A percentile compares a stretch with the other conserved stretches of the same genome.
Conservation (phyloP, 345 rosid species). For the Passiflora organensis region DNA sequence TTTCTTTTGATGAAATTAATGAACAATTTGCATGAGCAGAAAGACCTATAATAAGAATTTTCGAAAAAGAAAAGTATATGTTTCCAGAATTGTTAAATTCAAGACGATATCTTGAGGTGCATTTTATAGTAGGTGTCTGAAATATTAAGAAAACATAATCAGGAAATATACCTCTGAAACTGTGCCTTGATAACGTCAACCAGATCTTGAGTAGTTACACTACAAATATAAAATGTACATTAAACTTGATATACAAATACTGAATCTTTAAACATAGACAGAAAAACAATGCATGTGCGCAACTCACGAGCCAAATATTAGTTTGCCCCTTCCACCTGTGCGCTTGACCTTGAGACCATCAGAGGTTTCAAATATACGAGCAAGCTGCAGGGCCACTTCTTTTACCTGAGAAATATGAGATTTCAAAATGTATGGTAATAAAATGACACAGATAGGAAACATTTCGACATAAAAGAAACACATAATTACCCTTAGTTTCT, state of each 20-base stretch:
- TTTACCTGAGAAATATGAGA: constrained; percentile 51
- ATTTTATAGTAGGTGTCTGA: not conserved
- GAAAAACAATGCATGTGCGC: constrained; percentile 4
- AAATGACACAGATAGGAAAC: not conserved
- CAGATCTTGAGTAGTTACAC: constrained; percentile 92
- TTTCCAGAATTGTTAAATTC: too few species aligned
- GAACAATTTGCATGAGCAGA: not conserved
- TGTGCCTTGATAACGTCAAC: constrained; percentile 91
- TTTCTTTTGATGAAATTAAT: not conserved
- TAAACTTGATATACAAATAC: constrained; percentile 10
- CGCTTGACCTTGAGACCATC: constrained; percentile 97
- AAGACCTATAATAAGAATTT: not conserved
- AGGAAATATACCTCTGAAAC: constrained; percentile 63
- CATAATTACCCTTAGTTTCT: constrained; percentile 69
- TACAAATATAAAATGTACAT: constrained; percentile 27
- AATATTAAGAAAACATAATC: not conserved
- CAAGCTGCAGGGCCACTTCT: constrained; percentile 91
- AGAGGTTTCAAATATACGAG: constrained; percentile 69
- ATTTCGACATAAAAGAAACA: not conserved
- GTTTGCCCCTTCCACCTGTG: constrained; percentile 88
- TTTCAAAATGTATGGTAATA: not conserved
- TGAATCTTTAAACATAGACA: not conserved
- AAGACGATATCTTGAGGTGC: not conserved
- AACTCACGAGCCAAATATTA: constrained; percentile 81
- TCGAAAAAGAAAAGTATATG: not conserved